These are phyloP conservation scores for Hirschfeldia incana DNA, from an alignment of 345 rosid species.

Conservation along the genomic window DNA sequence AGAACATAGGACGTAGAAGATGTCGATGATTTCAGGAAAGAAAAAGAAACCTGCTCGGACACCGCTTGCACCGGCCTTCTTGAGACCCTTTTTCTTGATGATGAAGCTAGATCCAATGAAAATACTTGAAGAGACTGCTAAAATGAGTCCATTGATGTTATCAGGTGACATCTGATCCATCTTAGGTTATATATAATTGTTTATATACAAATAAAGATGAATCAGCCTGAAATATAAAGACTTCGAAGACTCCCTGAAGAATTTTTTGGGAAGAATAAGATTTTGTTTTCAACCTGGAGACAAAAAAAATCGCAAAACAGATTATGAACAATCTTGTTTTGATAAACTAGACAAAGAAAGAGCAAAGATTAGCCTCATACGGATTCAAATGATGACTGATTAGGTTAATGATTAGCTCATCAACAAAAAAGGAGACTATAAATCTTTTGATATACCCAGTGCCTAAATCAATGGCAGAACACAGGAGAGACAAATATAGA, in stretches of 20 bases:
- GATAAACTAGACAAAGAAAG: neutral
- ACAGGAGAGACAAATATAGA: neutral
- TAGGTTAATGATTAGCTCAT: neutral
- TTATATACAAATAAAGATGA: constrained; percentile 28
- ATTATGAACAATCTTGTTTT: neutral
- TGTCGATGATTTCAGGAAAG: neutral
- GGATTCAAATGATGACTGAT: neutral
- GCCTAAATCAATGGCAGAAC: neutral
- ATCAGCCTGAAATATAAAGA: constrained; percentile 16
- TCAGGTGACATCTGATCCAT: constrained; percentile 57
- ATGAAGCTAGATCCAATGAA: constrained; percentile 95
- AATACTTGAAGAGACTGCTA: constrained; percentile 87
- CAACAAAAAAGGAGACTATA: neutral
- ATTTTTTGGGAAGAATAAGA: neutral
- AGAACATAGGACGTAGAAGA: neutral
- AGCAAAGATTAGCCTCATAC: neutral
- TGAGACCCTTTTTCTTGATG: constrained; percentile 86
- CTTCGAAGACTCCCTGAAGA: constrained; percentile 1
- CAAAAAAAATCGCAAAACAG: neutral
- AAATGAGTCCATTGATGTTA: constrained; percentile 70
- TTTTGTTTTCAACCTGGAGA: constrained; percentile 25
- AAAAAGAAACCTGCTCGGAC: constrained; percentile 60
- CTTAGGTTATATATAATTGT: constrained; percentile 27
- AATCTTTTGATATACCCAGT: neutral
- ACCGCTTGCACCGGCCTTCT: constrained; percentile 64